Evolutionary conservation across 345 rosid genomes (phyloP), one percentile per base, ranked within the genome.

Genomic region (Eucalyptus sp.): DNA sequence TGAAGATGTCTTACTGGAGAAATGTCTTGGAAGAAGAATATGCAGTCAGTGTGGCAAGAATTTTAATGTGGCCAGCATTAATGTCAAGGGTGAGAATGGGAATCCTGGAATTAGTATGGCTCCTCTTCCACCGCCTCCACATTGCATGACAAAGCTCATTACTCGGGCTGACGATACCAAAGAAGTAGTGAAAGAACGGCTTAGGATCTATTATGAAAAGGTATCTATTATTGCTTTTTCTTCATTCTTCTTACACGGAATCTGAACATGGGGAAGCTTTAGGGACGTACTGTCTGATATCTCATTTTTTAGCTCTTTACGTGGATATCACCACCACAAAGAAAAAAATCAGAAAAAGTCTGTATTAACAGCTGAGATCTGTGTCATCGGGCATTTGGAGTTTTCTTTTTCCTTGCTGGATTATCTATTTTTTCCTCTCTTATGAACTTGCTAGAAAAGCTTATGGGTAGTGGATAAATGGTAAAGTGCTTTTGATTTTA

Each of bases 1-100:
- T 7, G 97, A 97, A 89, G 98, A 94, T 88, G 98, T 95, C 76
- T 92, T 98, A 91, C 91, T 97, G 88, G 99, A 96, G 44, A 98
- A 98, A 91, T 98, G 99, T 89, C 96, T 98, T 33, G 99, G 99
- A 7, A 94, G 99, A 92, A 97, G 99, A 92, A 94, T 95, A 25
- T 98, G 99, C 88, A 90, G 95, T 88, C 95, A 97, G 87, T 98
- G 99, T 87, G 96, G 99, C 17, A 93, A 91, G 62, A 96, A 95
- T 91, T 98, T 93, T 88, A 96, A 97, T 80, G 88, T 97, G 52
- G 98, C 99, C 62, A 89, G 92, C 91, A 96, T 98, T 81, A 92
- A 95, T 91, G 91, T 93, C 80, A 94, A 94, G 90, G 96, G 94
- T 76, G 96, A 94, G 93, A 93, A 97, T 89, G 99, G 99, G 79